These are phyloP conservation scores for Aspergillus aculeatus DNA, from an alignment of 2,329 filamentous ascomycete genomes.

Conservation along the genomic window DNA sequence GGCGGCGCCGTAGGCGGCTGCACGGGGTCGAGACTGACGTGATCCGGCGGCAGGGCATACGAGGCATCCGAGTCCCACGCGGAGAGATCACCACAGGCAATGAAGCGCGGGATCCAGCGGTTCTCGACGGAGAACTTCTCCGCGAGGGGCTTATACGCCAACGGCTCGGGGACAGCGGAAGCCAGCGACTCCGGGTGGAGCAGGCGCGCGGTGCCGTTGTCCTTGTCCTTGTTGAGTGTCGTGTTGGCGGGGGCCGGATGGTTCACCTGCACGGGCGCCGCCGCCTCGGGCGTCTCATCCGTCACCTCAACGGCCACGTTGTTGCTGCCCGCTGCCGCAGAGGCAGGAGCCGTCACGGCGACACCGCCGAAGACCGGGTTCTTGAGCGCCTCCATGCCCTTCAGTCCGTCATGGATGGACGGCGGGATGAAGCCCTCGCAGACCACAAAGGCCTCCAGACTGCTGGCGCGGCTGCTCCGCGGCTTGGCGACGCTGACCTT, in stretches of 20 bases:
- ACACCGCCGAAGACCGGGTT: conserved; percentile 44
- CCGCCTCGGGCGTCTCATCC: conserved; percentile 44
- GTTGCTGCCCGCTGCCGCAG: conserved; percentile 25
- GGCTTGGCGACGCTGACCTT: conserved; percentile 90
- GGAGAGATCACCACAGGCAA: conserved; percentile 95
- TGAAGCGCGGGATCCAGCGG: conserved; percentile 89
- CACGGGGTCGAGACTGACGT: conserved; percentile 84
- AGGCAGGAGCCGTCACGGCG: conserved; percentile 25
- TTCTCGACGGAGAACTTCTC: conserved; percentile 44
- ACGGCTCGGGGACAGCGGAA: conserved; percentile 24
- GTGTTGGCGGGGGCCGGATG: conserved; percentile 5
- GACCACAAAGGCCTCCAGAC: conserved; percentile 94
- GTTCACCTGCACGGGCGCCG: conserved; percentile 7
- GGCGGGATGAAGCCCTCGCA: conserved; percentile 85
- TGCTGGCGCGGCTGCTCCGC: conserved; percentile 89
- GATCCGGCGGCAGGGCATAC: conserved; percentile 81
- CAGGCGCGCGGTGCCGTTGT: conserved; percentile 15
- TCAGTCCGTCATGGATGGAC: conserved; percentile 47
- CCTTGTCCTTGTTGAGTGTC: not conserved
- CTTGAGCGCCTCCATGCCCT: conserved; percentile 42
- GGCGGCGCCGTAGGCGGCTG: conserved; percentile 95
- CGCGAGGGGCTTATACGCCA: conserved; percentile 20
- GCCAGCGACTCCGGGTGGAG: conserved; percentile 47
- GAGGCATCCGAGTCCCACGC: conserved; percentile 95
- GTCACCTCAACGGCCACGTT: conserved; percentile 37